Evolutionary conservation across 495 filamentous ascomycete species (phyloP), one percentile per base, ranked within the genome.

Genomic region (Achaetomiella virescens): DNA sequence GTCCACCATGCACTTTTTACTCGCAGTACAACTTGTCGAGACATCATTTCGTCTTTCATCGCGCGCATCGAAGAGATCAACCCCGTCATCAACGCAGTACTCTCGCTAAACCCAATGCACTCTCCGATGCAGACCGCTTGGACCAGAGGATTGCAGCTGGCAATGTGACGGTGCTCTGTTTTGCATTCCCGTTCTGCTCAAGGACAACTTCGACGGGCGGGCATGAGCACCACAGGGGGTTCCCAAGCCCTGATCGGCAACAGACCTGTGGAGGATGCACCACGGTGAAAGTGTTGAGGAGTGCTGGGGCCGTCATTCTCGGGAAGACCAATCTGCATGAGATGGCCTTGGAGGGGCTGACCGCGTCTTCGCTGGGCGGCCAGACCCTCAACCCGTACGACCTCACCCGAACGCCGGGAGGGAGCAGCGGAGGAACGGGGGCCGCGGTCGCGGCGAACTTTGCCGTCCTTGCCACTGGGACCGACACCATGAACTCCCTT

Each of bases 281-380:
- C 75, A 68, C 77, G 0, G 81, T 85, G 0, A 57, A 55, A 11
- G 80, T 75, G 0, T 48, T 87, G 9, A 73, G 66, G 17, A 58
- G 69, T 2, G 81, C 80, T 2, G 84, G 85, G 0, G 81, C 81
- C 0, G 74, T 88, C n/a, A 81, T 88, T 17, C 66, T 87, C 1
- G 84, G 81, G 0, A 88, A 87, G 57, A 69, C 81, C 0, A 87
- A 86, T 64, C 61, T 87, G 12, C 83, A 86, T 60, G 84, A 85
- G 29, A 55, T 87, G 49, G 83, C 84, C 1, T 62, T 88, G 2
- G 83, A 86, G 53, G 84, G 82, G 3, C 65, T 84, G 31, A 75
- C 73, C 0, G 80, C 83, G 2, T 85, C 82, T 1, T 82, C 79
- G 0, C 57, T 84, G 0, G 80, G 81, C 5, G 83, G 84, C 0